Evolutionary conservation across 306 rosid species (phyloP).

Genomic region (Inga oerstediana): DNA sequence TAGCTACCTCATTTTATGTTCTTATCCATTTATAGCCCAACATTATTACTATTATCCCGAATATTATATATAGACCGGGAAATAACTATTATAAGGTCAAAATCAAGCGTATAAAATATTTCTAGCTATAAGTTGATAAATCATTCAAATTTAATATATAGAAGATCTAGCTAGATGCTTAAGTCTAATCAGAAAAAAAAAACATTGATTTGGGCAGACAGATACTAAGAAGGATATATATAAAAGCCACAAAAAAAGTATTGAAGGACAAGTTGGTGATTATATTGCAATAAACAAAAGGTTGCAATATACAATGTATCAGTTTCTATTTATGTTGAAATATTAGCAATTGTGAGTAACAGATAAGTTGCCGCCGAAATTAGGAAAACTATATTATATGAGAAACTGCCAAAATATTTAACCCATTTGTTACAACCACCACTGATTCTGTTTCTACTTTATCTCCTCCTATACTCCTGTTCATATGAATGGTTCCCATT

Average conservation of each 20-base stretch:
- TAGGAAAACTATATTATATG: slow-evolving; percentile 24
- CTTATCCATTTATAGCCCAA: too few species aligned
- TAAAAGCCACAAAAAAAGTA: background rate
- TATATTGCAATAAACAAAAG: background rate
- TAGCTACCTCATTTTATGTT: too few species aligned
- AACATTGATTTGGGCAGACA: background rate
- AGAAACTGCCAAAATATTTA: slow-evolving; percentile 34
- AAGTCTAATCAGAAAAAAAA: background rate
- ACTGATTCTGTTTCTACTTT: background rate
- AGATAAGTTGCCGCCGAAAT: slow-evolving; percentile 3
- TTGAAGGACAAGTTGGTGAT: background rate
- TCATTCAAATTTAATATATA: background rate
- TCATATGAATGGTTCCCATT: background rate
- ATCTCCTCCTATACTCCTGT: background rate
- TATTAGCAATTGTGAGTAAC: background rate
- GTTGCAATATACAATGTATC: background rate
- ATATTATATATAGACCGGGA: background rate
- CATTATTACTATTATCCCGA: too few species aligned
- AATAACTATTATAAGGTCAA: background rate
- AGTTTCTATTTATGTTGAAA: background rate
- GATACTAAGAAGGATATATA: background rate
- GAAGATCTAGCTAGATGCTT: background rate
- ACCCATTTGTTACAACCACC: background rate
- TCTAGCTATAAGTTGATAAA: background rate
- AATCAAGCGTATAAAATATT: background rate